phyloP scores from a whole-genome alignment of 78 protist genomes.

The Cavenderia fasciculata region DNA sequence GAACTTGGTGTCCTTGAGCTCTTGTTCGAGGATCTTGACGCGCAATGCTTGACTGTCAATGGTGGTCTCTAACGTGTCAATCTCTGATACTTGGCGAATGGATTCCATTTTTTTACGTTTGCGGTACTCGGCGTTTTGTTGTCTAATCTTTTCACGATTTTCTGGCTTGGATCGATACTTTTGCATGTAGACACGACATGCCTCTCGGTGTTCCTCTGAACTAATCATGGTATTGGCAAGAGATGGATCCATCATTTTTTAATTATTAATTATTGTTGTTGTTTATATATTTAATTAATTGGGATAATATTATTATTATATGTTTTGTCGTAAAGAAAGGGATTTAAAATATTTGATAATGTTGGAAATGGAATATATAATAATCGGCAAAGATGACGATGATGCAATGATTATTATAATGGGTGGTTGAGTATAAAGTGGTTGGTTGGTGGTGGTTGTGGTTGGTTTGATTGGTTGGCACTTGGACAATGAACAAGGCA shows the following conservation, averaged over 20 bases:
- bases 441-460: no score
- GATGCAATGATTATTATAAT: no score
- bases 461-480: no score
- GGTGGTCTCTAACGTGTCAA: slow-evolving; percentile 19
- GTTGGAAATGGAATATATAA: no score
- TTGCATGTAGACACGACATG: slow-evolving; percentile 72
- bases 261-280: neutral
- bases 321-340: no score
- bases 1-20: neutral
- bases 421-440: no score
- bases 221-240: slow-evolving; percentile 12
- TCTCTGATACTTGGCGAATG: slow-evolving; percentile 61
- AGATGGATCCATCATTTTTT: neutral
- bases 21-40: slow-evolving; percentile 1
- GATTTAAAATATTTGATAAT: no score
- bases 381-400: no score
- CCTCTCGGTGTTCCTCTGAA: slow-evolving; percentile 72
- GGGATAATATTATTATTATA: no score
- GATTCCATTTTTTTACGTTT: slow-evolving; percentile 71
- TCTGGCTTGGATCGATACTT: slow-evolving; percentile 73
- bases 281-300: neutral
- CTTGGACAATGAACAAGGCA: no score
- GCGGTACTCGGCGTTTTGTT: slow-evolving; percentile 74
- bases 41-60: neutral
- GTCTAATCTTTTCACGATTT: slow-evolving; percentile 75